Evolutionary conservation across 2,329 filamentous ascomycete genomes (phyloP).

Genomic region (Calonectria montana): DNA sequence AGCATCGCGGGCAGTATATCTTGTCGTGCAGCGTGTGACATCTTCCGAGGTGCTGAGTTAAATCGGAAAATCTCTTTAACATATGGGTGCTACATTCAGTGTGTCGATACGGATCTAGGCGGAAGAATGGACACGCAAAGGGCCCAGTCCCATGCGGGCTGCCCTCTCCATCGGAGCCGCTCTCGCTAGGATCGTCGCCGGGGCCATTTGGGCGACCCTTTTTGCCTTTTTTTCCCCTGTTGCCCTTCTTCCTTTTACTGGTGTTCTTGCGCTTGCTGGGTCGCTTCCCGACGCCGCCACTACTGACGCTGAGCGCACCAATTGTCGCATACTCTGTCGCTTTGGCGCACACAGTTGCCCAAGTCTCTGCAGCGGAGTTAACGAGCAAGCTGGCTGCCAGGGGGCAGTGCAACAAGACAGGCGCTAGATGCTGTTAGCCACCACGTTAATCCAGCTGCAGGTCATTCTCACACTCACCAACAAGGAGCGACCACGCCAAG

Average conservation of each 20-base stretch:
- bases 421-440: neutral
- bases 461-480: neutral
- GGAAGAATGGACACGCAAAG: neutral
- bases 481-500: neutral
- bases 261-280: neutral
- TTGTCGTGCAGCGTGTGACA: neutral
- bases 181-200: neutral
- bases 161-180: neutral
- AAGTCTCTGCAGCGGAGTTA: neutral
- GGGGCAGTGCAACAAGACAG: neutral
- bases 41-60: neutral
- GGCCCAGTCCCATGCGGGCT: neutral
- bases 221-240: neutral
- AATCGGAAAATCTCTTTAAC: neutral
- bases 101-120: neutral
- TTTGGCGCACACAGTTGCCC: neutral
- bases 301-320: neutral
- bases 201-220: neutral
- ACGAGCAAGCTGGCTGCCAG: neutral
- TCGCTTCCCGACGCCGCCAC: neutral
- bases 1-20: neutral
- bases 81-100: neutral
- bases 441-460: neutral
- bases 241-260: neutral
- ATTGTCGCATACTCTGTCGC: neutral